These are phyloP conservation scores for Cladorrhinum sp. DNA, from an alignment of 2,329 filamentous ascomycete species.

Conservation along the genomic window DNA sequence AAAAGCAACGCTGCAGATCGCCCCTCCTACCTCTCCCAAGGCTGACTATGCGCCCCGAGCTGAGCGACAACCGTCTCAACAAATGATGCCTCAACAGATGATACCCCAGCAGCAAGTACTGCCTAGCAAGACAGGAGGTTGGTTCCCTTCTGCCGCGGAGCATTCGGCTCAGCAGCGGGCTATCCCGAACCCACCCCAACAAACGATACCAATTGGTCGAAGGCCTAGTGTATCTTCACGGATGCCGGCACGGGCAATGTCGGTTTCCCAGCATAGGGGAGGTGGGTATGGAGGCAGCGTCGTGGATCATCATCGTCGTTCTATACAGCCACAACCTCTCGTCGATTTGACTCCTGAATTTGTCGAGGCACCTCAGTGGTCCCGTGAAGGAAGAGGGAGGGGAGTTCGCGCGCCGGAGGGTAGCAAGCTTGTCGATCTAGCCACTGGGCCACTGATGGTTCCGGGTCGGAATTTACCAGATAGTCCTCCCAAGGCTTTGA, in stretches of 20 bases:
- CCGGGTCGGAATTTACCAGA: constrained; percentile 1
- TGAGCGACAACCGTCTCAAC: constrained; percentile 25
- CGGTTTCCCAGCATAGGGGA: not conserved
- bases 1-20: constrained; percentile 22
- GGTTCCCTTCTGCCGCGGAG: constrained; percentile 39
- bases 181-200: not conserved
- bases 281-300: not conserved
- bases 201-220: not conserved
- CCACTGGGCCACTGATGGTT: constrained; percentile 19
- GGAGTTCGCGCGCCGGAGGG: constrained; percentile 24
- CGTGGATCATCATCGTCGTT: constrained; percentile 39
- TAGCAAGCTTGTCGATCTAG: constrained; percentile 24
- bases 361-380: constrained; percentile 27
- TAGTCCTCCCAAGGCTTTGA: constrained; percentile 15
- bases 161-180: constrained; percentile 27
- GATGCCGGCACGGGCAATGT: not conserved
- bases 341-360: constrained; percentile 27
- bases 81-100: constrained; percentile 30
- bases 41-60: constrained; percentile 9
- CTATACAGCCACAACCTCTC: constrained; percentile 35
- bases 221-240: not conserved
- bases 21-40: not conserved
- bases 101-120: constrained; percentile 12
- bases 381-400: constrained; percentile 22
- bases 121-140: constrained; percentile 27